Evolutionary conservation across 2,329 filamentous ascomycete species (phyloP).

Genomic region (Penicillium sclerotigenum): DNA sequence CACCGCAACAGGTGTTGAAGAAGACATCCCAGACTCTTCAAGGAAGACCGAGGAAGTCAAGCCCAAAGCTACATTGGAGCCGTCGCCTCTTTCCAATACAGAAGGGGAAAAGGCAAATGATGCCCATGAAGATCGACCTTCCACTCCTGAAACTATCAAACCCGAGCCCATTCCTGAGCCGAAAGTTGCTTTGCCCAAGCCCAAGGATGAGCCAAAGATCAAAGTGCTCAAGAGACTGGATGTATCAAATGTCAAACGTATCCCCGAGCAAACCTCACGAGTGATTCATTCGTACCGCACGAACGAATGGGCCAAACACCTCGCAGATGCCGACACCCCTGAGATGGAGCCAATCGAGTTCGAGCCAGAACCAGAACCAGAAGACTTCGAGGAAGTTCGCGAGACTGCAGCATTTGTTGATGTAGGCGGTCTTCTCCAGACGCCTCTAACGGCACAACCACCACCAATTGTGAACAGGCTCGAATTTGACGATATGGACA

Average conservation of each 20-base stretch:
- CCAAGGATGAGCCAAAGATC: background rate
- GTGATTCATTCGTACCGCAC: constrained; percentile 81
- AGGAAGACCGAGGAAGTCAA: background rate
- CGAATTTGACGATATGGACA: constrained; percentile 13
- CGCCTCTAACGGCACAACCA: constrained; percentile 52
- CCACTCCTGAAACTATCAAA: background rate
- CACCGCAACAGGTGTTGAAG: background rate
- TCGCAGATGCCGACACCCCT: constrained; percentile 72
- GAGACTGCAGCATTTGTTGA: constrained; percentile 63
- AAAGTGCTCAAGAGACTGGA: constrained; percentile 25
- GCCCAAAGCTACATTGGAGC: background rate
- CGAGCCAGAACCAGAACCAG: constrained; percentile 31
- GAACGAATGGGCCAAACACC: constrained; percentile 94
- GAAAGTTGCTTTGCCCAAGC: background rate
- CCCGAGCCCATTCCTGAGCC: background rate
- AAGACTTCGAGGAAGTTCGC: constrained; percentile 28
- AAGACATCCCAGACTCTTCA: background rate
- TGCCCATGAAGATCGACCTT: background rate
- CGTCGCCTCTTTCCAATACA: background rate
- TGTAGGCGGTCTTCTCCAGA: constrained; percentile 63
- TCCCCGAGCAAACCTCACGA: constrained; percentile 70
- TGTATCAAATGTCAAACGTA: constrained; percentile 47
- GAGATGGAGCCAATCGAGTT: constrained; percentile 47
- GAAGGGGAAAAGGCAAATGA: background rate
- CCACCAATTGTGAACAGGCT: constrained; percentile 33